Evolutionary conservation across 2,329 filamentous ascomycete species (phyloP).

Genomic region (Xylaria sp.): DNA sequence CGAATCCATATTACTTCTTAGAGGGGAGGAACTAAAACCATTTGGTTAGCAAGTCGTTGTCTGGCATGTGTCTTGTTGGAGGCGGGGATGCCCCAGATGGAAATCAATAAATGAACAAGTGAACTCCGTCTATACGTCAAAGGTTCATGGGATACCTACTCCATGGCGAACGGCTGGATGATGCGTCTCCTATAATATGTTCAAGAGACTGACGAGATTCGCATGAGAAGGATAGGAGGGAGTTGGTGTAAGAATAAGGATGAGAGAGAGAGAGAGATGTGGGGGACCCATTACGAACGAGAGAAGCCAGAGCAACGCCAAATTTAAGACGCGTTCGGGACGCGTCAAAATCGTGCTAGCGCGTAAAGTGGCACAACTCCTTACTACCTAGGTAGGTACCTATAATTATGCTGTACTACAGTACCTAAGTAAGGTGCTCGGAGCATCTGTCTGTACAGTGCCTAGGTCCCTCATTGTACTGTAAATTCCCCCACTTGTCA

Average conservation of each 20-base stretch:
- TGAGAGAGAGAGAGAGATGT: background rate
- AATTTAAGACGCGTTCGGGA: constrained; percentile 41
- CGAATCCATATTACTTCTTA: constrained; percentile 82
- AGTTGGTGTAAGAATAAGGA: constrained; percentile 1
- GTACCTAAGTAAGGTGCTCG: no score
- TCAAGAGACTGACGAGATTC: background rate
- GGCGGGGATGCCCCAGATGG: background rate
- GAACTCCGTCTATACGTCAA: background rate
- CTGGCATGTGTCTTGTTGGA: background rate
- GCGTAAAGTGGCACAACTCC: constrained; percentile 57
- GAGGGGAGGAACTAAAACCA: constrained; percentile 68
- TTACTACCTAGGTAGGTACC: constrained; percentile 37
- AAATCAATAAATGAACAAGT: background rate
- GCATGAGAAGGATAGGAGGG: background rate
- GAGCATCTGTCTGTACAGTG: no score
- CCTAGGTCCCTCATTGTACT: no score
- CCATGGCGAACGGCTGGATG: background rate
- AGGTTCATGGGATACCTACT: background rate
- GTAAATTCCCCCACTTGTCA: no score
- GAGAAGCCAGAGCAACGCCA: background rate
- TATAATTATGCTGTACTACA: no score
- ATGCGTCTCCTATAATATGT: background rate
- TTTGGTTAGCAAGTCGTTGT: constrained; percentile 3
- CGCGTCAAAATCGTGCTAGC: constrained; percentile 43
- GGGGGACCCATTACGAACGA: background rate